These are phyloP conservation scores for Hermanozyma aechmeae DNA, from an alignment of 805 yeast species.

Conservation along the genomic window DNA sequence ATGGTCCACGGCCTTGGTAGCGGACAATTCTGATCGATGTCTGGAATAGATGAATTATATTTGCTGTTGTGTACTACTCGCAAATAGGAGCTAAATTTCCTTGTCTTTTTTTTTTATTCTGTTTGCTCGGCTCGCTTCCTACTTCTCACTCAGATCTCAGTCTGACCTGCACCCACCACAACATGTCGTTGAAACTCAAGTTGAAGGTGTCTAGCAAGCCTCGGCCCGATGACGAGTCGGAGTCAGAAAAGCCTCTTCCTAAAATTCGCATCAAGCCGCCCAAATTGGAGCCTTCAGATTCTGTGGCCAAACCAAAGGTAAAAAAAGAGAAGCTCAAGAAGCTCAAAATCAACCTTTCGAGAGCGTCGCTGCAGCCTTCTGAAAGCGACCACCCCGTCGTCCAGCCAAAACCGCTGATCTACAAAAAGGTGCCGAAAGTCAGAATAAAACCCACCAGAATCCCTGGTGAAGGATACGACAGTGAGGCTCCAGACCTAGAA, in stretches of 20 bases:
- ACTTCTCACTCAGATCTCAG: no score
- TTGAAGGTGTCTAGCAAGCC: conserved; percentile 7
- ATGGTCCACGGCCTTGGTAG: no score
- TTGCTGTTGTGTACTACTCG: not conserved
- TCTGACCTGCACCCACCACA: conserved; percentile 16
- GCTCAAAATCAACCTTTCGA: conserved; percentile 15
- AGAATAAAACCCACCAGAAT: conserved; percentile 53
- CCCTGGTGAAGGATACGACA: conserved; percentile 94
- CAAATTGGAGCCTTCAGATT: conserved; percentile 4
- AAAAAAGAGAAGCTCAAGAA: conserved; percentile 13
- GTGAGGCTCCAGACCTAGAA: conserved; percentile 92
- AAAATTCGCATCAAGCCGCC: conserved; percentile 15
- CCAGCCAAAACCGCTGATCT: no score
- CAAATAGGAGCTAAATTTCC: not conserved
- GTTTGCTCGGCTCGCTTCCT: no score
- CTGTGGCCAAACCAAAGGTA: conserved; percentile 7
- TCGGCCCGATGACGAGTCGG: conserved; percentile 1
- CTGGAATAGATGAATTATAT: no score
- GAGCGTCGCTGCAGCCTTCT: no score
- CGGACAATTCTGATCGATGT: no score
- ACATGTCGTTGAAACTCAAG: conserved; percentile 13
- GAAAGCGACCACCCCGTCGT: no score
- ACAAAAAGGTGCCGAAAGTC: conserved; percentile 31
- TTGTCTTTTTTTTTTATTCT: no score
- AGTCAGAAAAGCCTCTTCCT: conserved; percentile 6